A percentile compares a stretch with the other conserved stretches of the same genome.
phyloP scores from a whole-genome alignment of 176 grass and related monocot species.

The Avena eriantha region DNA sequence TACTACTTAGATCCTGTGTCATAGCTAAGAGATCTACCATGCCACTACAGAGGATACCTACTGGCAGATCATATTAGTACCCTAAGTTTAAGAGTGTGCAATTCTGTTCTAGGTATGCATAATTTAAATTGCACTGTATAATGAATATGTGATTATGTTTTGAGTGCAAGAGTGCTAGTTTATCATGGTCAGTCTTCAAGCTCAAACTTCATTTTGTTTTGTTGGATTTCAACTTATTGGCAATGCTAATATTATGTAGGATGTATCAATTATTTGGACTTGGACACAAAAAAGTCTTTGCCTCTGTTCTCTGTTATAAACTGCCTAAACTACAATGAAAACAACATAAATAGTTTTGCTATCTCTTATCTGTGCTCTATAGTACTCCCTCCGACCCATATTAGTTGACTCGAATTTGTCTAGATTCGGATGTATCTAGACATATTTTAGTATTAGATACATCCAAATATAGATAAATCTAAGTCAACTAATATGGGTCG shows the following conservation, averaged over 20 bases:
- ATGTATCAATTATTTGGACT: slow-evolving; percentile 3
- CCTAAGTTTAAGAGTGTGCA: slow-evolving; percentile 2
- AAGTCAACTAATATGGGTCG: no score
- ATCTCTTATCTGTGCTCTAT: slow-evolving; percentile 11
- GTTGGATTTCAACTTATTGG: slow-evolving; percentile 16
- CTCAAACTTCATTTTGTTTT: slow-evolving; percentile 14
- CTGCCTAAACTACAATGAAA: slow-evolving; percentile 9
- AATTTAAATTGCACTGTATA: slow-evolving; percentile 9
- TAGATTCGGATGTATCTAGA: no score
- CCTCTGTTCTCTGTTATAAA: slow-evolving; percentile 1
- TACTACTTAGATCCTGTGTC: neutral
- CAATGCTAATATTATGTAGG: slow-evolving; percentile 9
- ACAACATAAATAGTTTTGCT: slow-evolving; percentile 23
- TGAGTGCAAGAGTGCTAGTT: neutral
- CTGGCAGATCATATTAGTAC: neutral
- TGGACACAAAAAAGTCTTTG: neutral
- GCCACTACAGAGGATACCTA: neutral
- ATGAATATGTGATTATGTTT: slow-evolving; percentile 32
- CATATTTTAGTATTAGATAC: no score
- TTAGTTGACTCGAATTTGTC: no score
- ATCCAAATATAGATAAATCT: no score
- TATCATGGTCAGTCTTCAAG: slow-evolving; percentile 16
- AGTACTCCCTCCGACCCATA: no score
- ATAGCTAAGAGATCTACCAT: slow-evolving; percentile 29
- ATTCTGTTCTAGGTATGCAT: slow-evolving; percentile 8